Percentiles rank a stretch among this genome's conserved stretches.
Conservation (phyloP, 106 monocot genomes). For the Acanthochlamys bracteata region DNA sequence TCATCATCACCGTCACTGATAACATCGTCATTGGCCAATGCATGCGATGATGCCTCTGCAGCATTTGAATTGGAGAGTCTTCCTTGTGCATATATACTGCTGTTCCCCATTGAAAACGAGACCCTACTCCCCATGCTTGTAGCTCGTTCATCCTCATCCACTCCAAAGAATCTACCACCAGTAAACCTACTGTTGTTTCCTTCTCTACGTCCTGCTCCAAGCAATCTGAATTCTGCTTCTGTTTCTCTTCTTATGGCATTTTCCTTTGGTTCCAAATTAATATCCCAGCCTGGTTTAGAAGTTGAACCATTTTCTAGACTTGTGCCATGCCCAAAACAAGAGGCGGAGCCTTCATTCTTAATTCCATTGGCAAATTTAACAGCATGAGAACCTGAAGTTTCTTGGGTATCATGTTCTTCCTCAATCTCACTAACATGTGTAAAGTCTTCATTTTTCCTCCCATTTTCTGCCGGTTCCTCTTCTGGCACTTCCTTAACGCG, state of each 20-base stretch:
- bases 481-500: slow-evolving; percentile 37
- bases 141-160: slow-evolving; percentile 43
- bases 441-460: slow-evolving; percentile 18
- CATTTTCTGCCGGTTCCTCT: slow-evolving; percentile 23
- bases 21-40: slow-evolving; percentile 15
- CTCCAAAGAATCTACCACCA: slow-evolving; percentile 52
- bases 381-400: background rate
- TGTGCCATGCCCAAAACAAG: slow-evolving; percentile 14
- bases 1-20: slow-evolving; percentile 34
- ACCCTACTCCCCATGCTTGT: slow-evolving; percentile 60
- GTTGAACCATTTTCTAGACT: slow-evolving; percentile 34
- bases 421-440: slow-evolving; percentile 42
- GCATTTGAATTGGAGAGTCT: slow-evolving; percentile 30
- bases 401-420: slow-evolving; percentile 47
- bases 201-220: slow-evolving; percentile 49
- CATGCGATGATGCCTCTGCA: slow-evolving; percentile 27
- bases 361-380: slow-evolving; percentile 34
- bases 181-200: slow-evolving; percentile 43
- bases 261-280: slow-evolving; percentile 30
- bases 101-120: slow-evolving; percentile 62
- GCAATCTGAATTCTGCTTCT: slow-evolving; percentile 74
- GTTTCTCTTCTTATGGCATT: slow-evolving; percentile 89
- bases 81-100: slow-evolving; percentile 21
- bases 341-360: slow-evolving; percentile 17
- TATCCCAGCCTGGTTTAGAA: slow-evolving; percentile 20